Percentiles rank a stretch among this genome's conserved stretches.
Evolutionary conservation across 768 basidiomycete species (phyloP).

Genomic region (Coprinopsis strossmayeri): DNA sequence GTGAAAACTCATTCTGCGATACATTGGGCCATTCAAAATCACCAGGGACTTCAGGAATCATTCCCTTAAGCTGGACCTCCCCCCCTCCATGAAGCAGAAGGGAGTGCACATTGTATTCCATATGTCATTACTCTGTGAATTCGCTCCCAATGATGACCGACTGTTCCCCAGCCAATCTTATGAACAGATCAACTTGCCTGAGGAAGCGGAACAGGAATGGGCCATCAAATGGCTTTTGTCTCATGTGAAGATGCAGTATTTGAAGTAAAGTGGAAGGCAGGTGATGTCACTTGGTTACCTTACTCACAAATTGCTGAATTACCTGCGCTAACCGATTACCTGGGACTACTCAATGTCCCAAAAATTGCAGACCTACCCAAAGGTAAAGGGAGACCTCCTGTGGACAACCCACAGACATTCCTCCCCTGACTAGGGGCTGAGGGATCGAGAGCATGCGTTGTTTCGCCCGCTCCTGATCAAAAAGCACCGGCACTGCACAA

Average conservation of each 20-base stretch:
- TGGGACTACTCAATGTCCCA: neutral
- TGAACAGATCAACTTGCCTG: constrained; percentile 15
- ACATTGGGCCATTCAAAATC: constrained; percentile 12
- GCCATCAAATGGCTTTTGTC: neutral
- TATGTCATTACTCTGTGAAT: constrained; percentile 20
- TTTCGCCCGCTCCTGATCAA: too few species aligned
- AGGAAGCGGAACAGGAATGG: constrained; percentile 20
- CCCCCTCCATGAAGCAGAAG: constrained; percentile 12
- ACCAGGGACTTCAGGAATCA: constrained; percentile 6
- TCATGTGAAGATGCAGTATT: constrained; percentile 5
- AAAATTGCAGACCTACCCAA: neutral
- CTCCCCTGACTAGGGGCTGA: neutral
- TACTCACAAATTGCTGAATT: constrained; percentile 1
- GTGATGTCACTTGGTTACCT: constrained; percentile 19
- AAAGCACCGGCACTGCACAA: too few species aligned
- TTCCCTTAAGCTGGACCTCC: constrained; percentile 6
- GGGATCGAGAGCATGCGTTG: too few species aligned
- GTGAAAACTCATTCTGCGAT: constrained; percentile 7
- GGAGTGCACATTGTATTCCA: constrained; percentile 29
- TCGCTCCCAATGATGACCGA: constrained; percentile 23
- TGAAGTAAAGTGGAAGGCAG: constrained; percentile 25
- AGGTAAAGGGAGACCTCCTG: neutral
- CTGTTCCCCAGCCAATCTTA: constrained; percentile 24
- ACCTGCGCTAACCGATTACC: neutral
- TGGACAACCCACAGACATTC: neutral